A percentile compares a stretch with the other conserved stretches of the same genome.
Evolutionary conservation across 306 rosid genomes (phyloP).

Genomic region (Cucurbita moschata): DNA sequence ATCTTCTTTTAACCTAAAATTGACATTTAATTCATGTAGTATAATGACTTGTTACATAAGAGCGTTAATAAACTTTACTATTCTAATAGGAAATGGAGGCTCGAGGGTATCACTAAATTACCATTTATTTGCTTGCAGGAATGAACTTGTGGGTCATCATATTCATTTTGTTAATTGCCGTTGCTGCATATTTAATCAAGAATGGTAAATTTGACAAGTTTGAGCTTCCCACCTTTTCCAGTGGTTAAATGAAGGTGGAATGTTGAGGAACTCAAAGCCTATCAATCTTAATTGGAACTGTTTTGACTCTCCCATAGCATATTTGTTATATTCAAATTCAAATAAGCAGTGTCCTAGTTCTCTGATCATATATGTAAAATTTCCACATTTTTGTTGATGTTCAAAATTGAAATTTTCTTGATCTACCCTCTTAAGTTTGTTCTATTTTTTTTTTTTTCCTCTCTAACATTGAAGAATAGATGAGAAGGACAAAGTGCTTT

Average conservation of each 20-base stretch:
- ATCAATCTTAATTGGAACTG: not conserved
- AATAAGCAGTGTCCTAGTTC: not conserved
- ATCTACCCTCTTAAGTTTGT: not conserved
- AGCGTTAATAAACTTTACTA: not conserved
- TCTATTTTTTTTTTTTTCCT: not conserved
- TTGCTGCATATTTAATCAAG: constrained; percentile 36
- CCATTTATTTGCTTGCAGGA: constrained; percentile 23
- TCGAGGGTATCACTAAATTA: not conserved
- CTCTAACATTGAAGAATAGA: not conserved
- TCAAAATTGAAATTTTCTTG: not conserved
- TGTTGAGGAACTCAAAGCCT: not conserved
- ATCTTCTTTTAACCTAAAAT: not conserved
- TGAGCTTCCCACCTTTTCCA: not conserved
- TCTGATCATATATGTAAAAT: not conserved
- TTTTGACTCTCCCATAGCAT: not conserved
- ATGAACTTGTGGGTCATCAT: constrained; percentile 49
- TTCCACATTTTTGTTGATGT: not conserved
- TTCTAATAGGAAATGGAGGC: not conserved
- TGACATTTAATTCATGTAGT: not conserved
- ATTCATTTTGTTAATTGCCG: constrained; percentile 32
- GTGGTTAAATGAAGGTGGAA: not conserved
- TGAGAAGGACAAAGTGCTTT: not conserved
- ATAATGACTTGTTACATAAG: not conserved
- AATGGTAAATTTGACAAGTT: constrained; percentile 10
- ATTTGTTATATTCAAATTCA: not conserved